These are phyloP conservation scores for Fistulinella prunicolor DNA, from an alignment of 768 basidiomycete species.

Conservation along the genomic window DNA sequence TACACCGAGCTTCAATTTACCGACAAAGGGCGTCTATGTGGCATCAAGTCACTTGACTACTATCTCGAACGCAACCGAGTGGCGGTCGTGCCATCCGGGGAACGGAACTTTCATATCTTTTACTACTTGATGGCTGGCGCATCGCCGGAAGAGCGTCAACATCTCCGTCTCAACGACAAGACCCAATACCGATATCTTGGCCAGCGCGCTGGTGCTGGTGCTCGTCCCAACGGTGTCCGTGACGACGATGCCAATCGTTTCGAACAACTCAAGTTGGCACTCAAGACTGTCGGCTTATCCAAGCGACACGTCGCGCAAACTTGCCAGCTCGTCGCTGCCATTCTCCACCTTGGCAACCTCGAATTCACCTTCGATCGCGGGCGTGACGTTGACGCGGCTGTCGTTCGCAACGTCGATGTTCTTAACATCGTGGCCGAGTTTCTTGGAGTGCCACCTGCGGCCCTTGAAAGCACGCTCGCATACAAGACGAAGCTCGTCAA, in stretches of 20 bases:
- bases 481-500: conserved; percentile 92
- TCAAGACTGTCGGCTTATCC: conserved; percentile 90
- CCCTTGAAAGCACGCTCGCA: conserved; percentile 77
- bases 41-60: conserved; percentile 95
- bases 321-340: conserved; percentile 92
- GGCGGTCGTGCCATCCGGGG: conserved; percentile 82
- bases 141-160: conserved; percentile 80
- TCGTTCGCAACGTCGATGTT: conserved; percentile 81
- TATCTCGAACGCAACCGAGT: conserved; percentile 92
- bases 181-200: conserved; percentile 86
- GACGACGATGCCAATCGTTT: conserved; percentile 87
- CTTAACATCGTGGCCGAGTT: conserved; percentile 88
- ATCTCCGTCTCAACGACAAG: conserved; percentile 81
- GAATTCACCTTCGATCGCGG: conserved; percentile 84
- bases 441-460: conserved; percentile 71
- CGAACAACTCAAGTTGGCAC: conserved; percentile 89
- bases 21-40: conserved; percentile 83
- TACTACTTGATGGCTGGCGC: conserved; percentile 96
- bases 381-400: conserved; percentile 89
- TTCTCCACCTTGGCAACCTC: conserved; percentile 94
- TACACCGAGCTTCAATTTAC: conserved; percentile 98
- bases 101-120: conserved; percentile 97
- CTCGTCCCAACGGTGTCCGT: conserved; percentile 45
- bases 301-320: conserved; percentile 95
- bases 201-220: conserved; percentile 49